phyloP scores from a whole-genome alignment of 345 rosid species.

The Brassica cretica region DNA sequence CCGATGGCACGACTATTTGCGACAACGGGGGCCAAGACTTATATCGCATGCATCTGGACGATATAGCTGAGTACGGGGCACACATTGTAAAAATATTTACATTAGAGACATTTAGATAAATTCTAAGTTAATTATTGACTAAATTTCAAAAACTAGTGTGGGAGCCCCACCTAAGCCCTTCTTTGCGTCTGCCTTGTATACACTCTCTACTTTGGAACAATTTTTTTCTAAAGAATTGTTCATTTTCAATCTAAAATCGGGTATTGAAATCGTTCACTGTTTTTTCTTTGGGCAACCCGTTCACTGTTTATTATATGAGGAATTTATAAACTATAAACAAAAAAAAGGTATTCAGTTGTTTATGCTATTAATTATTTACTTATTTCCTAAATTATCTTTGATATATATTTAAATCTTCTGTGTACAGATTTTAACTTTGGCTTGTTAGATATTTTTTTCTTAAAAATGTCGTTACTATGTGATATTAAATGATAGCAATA shows the following conservation, averaged over 20 bases:
- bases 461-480: background rate
- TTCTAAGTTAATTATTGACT: no score
- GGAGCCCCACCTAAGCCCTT: no score
- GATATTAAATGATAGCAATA: background rate
- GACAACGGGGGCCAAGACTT: constrained; percentile 18
- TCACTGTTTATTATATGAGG: background rate
- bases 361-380: background rate
- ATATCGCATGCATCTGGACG: constrained; percentile 15
- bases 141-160: no score
- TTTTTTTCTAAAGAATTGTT: background rate
- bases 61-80: background rate
- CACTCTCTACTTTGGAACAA: background rate
- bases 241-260: background rate
- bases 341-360: background rate
- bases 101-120: no score
- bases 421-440: background rate
- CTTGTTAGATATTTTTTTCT: background rate
- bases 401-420: no score
- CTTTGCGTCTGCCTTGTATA: no score
- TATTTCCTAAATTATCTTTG: background rate
- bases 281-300: no score
- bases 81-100: no score
- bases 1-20: constrained; percentile 21
- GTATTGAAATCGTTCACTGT: background rate
- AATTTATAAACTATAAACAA: background rate